Evolutionary conservation across 352 stramenopile species (phyloP).

Genomic region (Pythium scleroteichum): DNA sequence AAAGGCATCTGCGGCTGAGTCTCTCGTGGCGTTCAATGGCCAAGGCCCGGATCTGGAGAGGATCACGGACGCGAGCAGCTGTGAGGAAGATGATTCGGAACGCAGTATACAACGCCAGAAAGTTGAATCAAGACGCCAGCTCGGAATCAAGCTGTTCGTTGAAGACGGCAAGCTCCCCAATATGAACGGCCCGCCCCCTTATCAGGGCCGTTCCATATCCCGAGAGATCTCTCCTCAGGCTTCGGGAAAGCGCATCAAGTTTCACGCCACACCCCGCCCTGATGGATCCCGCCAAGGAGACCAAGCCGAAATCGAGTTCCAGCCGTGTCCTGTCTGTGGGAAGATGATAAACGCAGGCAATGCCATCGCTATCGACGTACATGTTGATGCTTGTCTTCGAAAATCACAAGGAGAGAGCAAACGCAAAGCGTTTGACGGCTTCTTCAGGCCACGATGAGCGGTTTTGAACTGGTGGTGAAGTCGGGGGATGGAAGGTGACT

Average conservation of each 20-base stretch:
- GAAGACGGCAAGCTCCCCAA: too few relatives aligned
- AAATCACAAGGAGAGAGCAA: neutral
- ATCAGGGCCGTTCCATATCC: too few relatives aligned
- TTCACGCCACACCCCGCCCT: too few relatives aligned
- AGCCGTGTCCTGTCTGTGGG: slow-evolving; percentile 34
- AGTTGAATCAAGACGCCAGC: neutral
- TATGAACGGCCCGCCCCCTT: too few relatives aligned
- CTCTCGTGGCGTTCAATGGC: too few relatives aligned
- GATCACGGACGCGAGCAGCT: neutral
- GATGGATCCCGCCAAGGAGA: neutral
- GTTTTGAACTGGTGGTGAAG: too few relatives aligned
- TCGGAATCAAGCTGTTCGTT: neutral
- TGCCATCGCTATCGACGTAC: slow-evolving; percentile 28
- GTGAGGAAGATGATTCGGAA: neutral
- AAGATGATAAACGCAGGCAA: slow-evolving; percentile 35
- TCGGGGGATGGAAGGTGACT: too few relatives aligned
- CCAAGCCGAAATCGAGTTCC: neutral
- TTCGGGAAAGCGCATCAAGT: too few relatives aligned
- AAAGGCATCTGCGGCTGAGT: too few relatives aligned
- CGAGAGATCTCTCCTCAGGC: neutral
- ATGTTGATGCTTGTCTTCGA: slow-evolving; percentile 33
- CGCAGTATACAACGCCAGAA: neutral
- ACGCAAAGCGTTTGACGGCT: slow-evolving; percentile 9
- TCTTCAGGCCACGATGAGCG: slow-evolving; percentile 6
- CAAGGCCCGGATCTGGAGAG: too few relatives aligned